Evolutionary conservation across 495 filamentous ascomycete species (phyloP).

Genomic region (Friedmanniomyces endolithicus): DNA sequence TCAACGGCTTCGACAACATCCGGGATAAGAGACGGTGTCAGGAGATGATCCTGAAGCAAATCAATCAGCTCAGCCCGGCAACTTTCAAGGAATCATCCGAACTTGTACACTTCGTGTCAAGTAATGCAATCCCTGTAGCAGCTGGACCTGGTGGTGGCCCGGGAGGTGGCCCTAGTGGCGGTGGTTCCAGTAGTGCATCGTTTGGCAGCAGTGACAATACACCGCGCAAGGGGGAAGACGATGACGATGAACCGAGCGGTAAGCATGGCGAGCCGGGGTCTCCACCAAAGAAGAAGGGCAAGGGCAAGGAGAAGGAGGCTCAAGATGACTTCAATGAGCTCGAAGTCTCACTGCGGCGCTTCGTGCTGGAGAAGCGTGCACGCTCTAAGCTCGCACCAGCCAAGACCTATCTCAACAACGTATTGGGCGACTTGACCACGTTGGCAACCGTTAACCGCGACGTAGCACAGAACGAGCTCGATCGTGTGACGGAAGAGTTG

Average conservation of each 20-base stretch:
- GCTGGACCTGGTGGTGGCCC: constrained; percentile 37
- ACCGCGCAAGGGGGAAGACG: constrained; percentile 48
- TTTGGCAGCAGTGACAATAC: constrained; percentile 26
- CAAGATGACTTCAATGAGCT: constrained; percentile 77
- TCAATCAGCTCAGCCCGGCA: constrained; percentile 67
- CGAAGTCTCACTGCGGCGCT: constrained; percentile 76
- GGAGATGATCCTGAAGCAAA: constrained; percentile 84
- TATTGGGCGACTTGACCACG: constrained; percentile 70
- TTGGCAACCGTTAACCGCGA: constrained; percentile 81
- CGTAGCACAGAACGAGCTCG: constrained; percentile 71
- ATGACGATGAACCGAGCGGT: constrained; percentile 32
- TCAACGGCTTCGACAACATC: constrained; percentile 93
- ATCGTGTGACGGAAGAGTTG: constrained; percentile 69
- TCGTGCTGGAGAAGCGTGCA: constrained; percentile 91
- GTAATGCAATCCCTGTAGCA: constrained; percentile 73
- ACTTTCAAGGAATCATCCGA: constrained; percentile 89
- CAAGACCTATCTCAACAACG: constrained; percentile 89
- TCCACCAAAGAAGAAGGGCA: constrained; percentile 63
- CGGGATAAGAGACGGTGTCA: constrained; percentile 76
- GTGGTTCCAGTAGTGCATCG: constrained; percentile 34
- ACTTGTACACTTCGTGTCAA: constrained; percentile 94
- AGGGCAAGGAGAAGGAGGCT: constrained; percentile 81
- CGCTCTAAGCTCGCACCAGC: constrained; percentile 92
- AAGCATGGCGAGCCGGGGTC: constrained; percentile 37
- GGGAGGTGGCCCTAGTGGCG: constrained; percentile 42